Percentiles rank a stretch among this genome's conserved stretches.
These are phyloP conservation scores for Hydnum rufescens DNA, from an alignment of 768 basidiomycete genomes.

Conservation along the genomic window DNA sequence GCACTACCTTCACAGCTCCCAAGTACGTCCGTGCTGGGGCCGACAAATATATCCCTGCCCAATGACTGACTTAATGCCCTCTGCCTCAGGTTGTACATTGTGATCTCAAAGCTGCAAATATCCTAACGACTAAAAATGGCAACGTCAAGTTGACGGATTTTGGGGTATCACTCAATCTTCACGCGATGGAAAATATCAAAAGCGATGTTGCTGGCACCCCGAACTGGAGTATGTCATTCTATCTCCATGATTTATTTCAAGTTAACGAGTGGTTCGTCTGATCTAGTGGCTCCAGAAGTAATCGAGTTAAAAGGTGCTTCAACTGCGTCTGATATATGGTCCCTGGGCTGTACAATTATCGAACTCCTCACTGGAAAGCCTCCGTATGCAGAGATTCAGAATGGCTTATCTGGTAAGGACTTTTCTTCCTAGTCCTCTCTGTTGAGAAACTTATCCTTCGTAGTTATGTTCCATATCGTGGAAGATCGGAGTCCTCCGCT, in stretches of 20 bases:
- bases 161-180: conserved; percentile 88
- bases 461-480: conserved; percentile 96
- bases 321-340: conserved; percentile 91
- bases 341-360: conserved; percentile 81
- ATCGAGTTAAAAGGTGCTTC: conserved; percentile 89
- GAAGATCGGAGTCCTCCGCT: conserved; percentile 80
- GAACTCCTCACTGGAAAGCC: conserved; percentile 85
- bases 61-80: background rate
- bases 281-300: conserved; percentile 79
- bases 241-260: background rate
- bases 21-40: conserved; percentile 14
- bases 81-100: conserved; percentile 91
- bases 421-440: background rate
- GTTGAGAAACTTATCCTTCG: conserved; percentile 5
- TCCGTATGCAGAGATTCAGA: conserved; percentile 76
- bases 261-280: conserved; percentile 1
- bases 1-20: conserved; percentile 69
- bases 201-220: conserved; percentile 79
- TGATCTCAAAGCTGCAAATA: conserved; percentile 96
- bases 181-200: conserved; percentile 74
- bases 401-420: conserved; percentile 66
- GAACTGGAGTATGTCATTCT: conserved; percentile 56
- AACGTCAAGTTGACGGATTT: conserved; percentile 97
- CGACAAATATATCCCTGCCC: background rate
- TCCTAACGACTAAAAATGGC: conserved; percentile 94